A percentile compares a stretch with the other conserved stretches of the same genome.
These are phyloP conservation scores for Trichosanthes cucumerina DNA, from an alignment of 306 rosid species.

Conservation along the genomic window DNA sequence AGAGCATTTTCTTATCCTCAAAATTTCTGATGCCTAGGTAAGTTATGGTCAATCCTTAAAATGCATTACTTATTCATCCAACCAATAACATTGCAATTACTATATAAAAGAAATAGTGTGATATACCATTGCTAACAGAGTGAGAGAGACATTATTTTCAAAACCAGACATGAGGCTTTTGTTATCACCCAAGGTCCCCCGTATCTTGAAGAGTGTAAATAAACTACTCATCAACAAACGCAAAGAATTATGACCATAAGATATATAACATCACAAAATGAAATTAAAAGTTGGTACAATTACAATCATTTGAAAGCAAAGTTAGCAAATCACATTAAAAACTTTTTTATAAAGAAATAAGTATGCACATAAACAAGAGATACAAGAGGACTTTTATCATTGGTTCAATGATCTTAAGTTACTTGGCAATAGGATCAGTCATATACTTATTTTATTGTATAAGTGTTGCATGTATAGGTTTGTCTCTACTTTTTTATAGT, in stretches of 20 bases:
- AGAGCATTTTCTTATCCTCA: neutral
- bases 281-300: neutral
- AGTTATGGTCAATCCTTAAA: neutral
- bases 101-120: neutral
- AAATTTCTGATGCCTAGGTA: neutral
- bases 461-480: neutral
- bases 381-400: neutral
- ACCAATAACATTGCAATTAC: neutral
- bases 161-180: neutral
- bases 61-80: neutral
- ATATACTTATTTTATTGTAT: neutral
- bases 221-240: neutral
- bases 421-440: neutral
- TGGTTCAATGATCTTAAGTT: neutral
- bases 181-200: neutral
- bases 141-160: neutral
- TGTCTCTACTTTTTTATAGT: neutral
- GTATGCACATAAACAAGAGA: neutral
- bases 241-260: neutral
- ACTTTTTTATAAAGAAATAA: neutral
- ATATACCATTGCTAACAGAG: neutral
- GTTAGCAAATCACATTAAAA: neutral
- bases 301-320: neutral
- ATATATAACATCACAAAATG: neutral
- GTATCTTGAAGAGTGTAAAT: neutral